Conservation (phyloP, 1,284 basidiomycete species). For the Sporisorium exsertum region DNA sequence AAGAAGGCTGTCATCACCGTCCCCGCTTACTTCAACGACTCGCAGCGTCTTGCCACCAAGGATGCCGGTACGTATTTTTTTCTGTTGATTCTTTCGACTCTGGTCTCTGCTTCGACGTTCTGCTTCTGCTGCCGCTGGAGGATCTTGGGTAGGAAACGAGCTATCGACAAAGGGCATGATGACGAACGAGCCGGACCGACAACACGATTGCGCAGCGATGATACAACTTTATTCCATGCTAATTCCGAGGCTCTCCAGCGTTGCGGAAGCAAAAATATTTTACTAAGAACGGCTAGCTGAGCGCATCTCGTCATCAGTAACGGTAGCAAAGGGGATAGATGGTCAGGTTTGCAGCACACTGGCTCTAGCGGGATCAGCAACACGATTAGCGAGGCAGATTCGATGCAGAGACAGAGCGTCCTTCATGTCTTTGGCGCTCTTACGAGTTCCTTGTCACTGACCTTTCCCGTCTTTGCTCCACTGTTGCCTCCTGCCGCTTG, state of each 20-base stretch:
- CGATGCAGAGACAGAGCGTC: slow-evolving; percentile 4
- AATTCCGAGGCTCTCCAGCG: slow-evolving; percentile 64
- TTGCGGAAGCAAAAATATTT: slow-evolving; percentile 53
- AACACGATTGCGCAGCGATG: slow-evolving; percentile 61
- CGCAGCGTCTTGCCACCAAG: slow-evolving; percentile 77
- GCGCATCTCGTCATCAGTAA: slow-evolving; percentile 36
- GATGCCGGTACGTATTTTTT: slow-evolving; percentile 66
- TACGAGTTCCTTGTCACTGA: slow-evolving; percentile 1
- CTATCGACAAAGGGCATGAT: not conserved
- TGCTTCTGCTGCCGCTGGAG: slow-evolving; percentile 3
- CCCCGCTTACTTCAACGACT: slow-evolving; percentile 79
- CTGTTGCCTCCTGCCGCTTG: not conserved
- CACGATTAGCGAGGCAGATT: slow-evolving; percentile 9
- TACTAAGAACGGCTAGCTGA: slow-evolving; percentile 65
- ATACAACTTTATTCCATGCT: slow-evolving; percentile 68
- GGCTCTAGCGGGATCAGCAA: not conserved
- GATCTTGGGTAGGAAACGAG: not conserved
- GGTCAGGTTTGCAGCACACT: not conserved
- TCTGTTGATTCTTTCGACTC: not conserved
- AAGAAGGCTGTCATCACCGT: slow-evolving; percentile 79
- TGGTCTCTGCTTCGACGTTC: slow-evolving; percentile 2
- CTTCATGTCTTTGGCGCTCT: too few relatives aligned
- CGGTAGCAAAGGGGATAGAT: not conserved
- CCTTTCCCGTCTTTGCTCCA: not conserved
- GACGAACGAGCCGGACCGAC: not conserved